phyloP scores from a whole-genome alignment of 2,329 filamentous ascomycete species.

The Colletotrichum plurivorum region DNA sequence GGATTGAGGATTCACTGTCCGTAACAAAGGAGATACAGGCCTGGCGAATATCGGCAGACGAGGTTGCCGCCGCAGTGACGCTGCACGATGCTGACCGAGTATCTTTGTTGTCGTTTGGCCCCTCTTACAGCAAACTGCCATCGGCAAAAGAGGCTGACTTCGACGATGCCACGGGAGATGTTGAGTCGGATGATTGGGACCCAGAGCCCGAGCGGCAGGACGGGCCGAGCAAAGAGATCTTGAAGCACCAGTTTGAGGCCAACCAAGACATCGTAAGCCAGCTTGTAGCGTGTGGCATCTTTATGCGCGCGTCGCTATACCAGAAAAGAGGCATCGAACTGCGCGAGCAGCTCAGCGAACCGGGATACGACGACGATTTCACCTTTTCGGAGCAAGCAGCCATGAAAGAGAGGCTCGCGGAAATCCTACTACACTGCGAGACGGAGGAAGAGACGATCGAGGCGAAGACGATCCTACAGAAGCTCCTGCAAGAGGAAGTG shows the following conservation, averaged over 20 bases:
- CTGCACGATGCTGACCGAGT: constrained; percentile 34
- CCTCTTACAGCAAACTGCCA: constrained; percentile 11
- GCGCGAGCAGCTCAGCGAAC: constrained; percentile 41
- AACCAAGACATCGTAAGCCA: constrained; percentile 45
- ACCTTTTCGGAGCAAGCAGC: constrained; percentile 36
- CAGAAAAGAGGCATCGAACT: constrained; percentile 45
- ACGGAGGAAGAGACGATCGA: constrained; percentile 41
- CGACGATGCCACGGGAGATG: background rate
- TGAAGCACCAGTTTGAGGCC: constrained; percentile 42
- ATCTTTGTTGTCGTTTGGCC: constrained; percentile 16
- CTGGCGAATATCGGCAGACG: constrained; percentile 47
- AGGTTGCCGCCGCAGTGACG: constrained; percentile 45
- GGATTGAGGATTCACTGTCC: constrained; percentile 17
- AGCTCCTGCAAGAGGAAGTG: constrained; percentile 42
- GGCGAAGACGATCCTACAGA: constrained; percentile 42
- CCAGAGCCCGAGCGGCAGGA: constrained; percentile 44
- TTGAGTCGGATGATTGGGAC: constrained; percentile 42
- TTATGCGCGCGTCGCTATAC: constrained; percentile 43
- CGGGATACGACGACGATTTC: constrained; percentile 26
- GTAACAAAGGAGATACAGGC: constrained; percentile 44
- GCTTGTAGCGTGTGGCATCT: constrained; percentile 43
- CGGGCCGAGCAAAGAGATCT: constrained; percentile 42
- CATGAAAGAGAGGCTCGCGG: constrained; percentile 47
- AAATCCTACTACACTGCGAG: constrained; percentile 45
- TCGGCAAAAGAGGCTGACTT: background rate